A percentile compares a stretch with the other conserved stretches of the same genome.
These are phyloP conservation scores for Candolleomyces eurysporus DNA, from an alignment of 768 basidiomycete genomes.

Conservation along the genomic window DNA sequence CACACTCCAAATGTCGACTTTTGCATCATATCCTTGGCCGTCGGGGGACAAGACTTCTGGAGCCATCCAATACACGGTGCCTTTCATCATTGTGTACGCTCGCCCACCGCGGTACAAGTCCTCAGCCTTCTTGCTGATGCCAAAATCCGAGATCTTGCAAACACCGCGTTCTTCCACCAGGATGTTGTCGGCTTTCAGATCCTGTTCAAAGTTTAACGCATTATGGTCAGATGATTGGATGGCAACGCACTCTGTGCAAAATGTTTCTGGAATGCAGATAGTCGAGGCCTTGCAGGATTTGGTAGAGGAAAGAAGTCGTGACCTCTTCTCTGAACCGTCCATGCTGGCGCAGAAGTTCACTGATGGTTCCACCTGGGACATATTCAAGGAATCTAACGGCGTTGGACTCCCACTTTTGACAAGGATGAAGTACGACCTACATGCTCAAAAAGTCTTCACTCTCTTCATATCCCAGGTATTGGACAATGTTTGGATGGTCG, in stretches of 20 bases:
- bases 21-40: slow-evolving; percentile 81
- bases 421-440: slow-evolving; percentile 45
- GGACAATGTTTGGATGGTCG: slow-evolving; percentile 96
- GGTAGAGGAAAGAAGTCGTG: slow-evolving; percentile 87
- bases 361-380: slow-evolving; percentile 95
- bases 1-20: slow-evolving; percentile 95
- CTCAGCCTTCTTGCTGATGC: slow-evolving; percentile 89
- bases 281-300: slow-evolving; percentile 83
- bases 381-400: slow-evolving; percentile 89
- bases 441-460: slow-evolving; percentile 87
- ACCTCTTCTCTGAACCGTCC: slow-evolving; percentile 92
- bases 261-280: slow-evolving; percentile 92
- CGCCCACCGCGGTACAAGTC: slow-evolving; percentile 47
- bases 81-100: slow-evolving; percentile 77
- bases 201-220: slow-evolving; percentile 42
- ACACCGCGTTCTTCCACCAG: slow-evolving; percentile 88
- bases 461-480: slow-evolving; percentile 94
- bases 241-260: slow-evolving; percentile 73
- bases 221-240: not conserved
- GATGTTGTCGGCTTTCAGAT: slow-evolving; percentile 98
- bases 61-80: slow-evolving; percentile 96
- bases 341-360: slow-evolving; percentile 85
- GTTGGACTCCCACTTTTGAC: slow-evolving; percentile 1
- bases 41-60: slow-evolving; percentile 77
- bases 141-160: slow-evolving; percentile 98